phyloP scores from a whole-genome alignment of 1,284 basidiomycete species.

The Bjerkandera adusta region DNA sequence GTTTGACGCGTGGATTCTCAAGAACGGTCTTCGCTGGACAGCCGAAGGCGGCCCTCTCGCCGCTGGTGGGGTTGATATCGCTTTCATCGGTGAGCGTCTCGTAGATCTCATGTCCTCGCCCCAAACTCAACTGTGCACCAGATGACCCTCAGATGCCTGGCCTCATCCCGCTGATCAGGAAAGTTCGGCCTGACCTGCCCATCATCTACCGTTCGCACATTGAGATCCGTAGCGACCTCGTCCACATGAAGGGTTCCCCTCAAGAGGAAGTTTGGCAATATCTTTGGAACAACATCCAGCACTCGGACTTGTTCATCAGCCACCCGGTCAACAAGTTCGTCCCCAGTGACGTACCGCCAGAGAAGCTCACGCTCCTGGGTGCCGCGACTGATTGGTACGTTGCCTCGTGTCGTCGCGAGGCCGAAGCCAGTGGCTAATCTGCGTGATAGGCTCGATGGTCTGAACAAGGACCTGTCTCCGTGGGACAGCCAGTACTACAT shows the following conservation, averaged over 20 bases:
- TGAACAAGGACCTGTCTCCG: constrained; percentile 77
- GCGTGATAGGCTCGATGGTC: constrained; percentile 72
- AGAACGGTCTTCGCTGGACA: constrained; percentile 80
- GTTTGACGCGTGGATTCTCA: constrained; percentile 87
- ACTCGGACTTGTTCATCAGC: constrained; percentile 84
- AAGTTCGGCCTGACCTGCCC: constrained; percentile 74
- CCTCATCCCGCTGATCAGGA: constrained; percentile 83
- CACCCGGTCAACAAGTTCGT: constrained; percentile 93
- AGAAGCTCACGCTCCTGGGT: constrained; percentile 68
- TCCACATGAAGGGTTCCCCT: constrained; percentile 71
- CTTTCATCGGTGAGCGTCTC: constrained; percentile 67
- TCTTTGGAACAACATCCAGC: constrained; percentile 84
- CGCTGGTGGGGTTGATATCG: constrained; percentile 76
- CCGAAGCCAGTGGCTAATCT: constrained; percentile 10
- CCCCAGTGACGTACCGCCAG: constrained; percentile 73
- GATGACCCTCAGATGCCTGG: constrained; percentile 87
- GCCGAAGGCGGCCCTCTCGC: constrained; percentile 78
- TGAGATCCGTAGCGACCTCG: constrained; percentile 81
- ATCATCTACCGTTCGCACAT: constrained; percentile 91
- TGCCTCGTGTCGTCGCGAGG: background rate
- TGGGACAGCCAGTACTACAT: constrained; percentile 83
- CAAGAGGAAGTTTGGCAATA: constrained; percentile 90
- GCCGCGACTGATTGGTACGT: constrained; percentile 79
- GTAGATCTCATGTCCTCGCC: constrained; percentile 1
- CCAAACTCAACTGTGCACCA: constrained; percentile 29